A percentile compares a stretch with the other conserved stretches of the same genome.
phyloP scores from a whole-genome alignment of 2,329 filamentous ascomycete genomes.

The Zalaria obscura region DNA sequence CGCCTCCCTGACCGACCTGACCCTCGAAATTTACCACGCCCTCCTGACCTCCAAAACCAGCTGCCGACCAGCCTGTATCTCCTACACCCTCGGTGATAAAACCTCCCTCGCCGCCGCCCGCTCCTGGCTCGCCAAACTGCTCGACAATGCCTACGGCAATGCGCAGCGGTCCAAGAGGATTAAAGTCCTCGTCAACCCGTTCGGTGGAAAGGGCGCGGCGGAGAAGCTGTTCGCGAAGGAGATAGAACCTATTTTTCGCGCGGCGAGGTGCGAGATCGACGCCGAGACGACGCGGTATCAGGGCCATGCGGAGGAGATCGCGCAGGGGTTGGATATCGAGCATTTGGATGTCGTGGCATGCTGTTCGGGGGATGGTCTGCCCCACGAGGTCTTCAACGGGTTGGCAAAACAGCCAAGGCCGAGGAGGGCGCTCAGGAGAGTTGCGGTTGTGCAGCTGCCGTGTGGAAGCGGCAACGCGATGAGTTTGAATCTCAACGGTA shows the following conservation, averaged over 20 bases:
- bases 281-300: conserved; percentile 55
- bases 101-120: conserved; percentile 34
- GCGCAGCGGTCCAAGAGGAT: conserved; percentile 60
- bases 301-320: conserved; percentile 69
- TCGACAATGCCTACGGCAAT: conserved; percentile 56
- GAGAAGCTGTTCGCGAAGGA: conserved; percentile 58
- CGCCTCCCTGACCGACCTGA: conserved; percentile 49
- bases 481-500: conserved; percentile 79
- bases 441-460: conserved; percentile 77
- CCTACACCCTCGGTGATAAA: conserved; percentile 42
- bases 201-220: conserved; percentile 70
- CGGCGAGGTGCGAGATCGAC: conserved; percentile 64
- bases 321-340: conserved; percentile 60
- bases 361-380: conserved; percentile 83
- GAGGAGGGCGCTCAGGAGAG: conserved; percentile 53
- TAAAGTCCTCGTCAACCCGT: conserved; percentile 83
- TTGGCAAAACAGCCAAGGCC: conserved; percentile 66
- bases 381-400: conserved; percentile 91
- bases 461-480: conserved; percentile 92
- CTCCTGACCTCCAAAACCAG: conserved; percentile 37
- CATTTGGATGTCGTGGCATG: conserved; percentile 75
- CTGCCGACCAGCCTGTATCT: conserved; percentile 46
- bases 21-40: conserved; percentile 62
- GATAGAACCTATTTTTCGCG: conserved; percentile 69
- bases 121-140: conserved; percentile 49